Base-by-base conservation (phyloP, 1,284 basidiomycete genomes). In the Singerocomus rubriflavus region DNA sequence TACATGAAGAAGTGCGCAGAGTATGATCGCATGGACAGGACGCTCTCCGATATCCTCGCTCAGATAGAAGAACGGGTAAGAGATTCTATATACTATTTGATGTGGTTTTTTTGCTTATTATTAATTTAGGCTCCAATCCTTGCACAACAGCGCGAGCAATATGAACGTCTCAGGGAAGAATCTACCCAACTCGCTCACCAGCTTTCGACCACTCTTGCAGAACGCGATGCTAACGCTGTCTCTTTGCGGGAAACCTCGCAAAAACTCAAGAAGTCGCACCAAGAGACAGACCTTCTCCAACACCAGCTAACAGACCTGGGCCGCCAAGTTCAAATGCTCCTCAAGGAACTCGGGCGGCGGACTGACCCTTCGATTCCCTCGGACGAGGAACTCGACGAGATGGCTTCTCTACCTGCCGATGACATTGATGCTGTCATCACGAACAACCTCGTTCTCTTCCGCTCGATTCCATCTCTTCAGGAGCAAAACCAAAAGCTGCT, bases 401-500 rank as follows among this genome's bases (percentile, higher is more conserved):
- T 59, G 68, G 63, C 29, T n/a, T 56, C 49, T 30, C 57, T 35
- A 43, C 78, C 78, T 6, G 78, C 78, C 2, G 77, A 81, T 46
- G 78, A 81, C 54, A 84, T 86, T 27, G 85, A 93, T 56, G 74
- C 76, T 0, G 82, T 98, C 56, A 96, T 98, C 68, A 89, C 91
- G 21, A 90, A 90, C 63, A 81, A 94, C 60, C 82, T 99, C 12
- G 90, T 98, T 41, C 81, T 93, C 26, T 99, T 95, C 83, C 78
- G 78, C 41, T 89, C 85, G 1, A 82, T 98, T 43, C 78, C 82
- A 11, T 78, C 81, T 17, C 73, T 99, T 27, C 93, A 97, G 62
- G 81, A 86, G 44, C 93, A 97, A 72, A 99, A 99, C 67, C 85
- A 89, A 69, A 88, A 89, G 58, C 74, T 98, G 9, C 75, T 99